Evolutionary conservation across 1,284 basidiomycete genomes (phyloP), one percentile per base, ranked within the genome.

Genomic region (Moesziomyces sp.): DNA sequence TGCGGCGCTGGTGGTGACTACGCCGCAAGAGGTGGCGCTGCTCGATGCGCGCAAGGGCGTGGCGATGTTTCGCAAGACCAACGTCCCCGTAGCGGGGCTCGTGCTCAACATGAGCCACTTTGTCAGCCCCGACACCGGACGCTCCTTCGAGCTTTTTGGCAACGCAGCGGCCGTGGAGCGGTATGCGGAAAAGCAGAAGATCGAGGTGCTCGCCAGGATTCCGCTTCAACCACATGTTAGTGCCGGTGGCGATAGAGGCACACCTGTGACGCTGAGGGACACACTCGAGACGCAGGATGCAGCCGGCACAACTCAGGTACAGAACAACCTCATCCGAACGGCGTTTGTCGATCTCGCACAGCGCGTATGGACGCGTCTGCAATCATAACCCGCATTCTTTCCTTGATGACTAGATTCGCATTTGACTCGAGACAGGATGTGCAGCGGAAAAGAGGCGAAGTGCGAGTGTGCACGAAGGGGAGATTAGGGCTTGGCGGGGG

Each of bases 21-120:
- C 97, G 5, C 96, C 96, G 0, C 97, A 99, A 84, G 92, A 97
- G 78, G 92, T 99, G 14, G 93, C 96, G 2, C 88, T 99, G 7
- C 88, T 92, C 9, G 96, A 99, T 81, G 94, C 95, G 1, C 88
- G 92, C 52, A 96, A 97, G 78, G 95, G 97, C 0, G 91, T 98
- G 14, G 88, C 91, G 14, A 97, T 97, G 93, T 92, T 98, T 82
- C 88, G 89, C 57, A 98, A 97, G 85, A 88, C 97, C 21, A 88
- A 88, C 21, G 91, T 97, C 1, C 95, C 95, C 0, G 92, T 97
- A 60, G 89, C 90, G 2, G 96, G 96, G 1, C 87, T 95, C 4
- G 85, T 98, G 0, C 89, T 99, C 52, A 98, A 99, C 83, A 92
- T 97, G 87, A 89, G 93, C 0, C 90, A 93, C 84, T 97, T 92